A percentile compares a stretch with the other conserved stretches of the same genome.
phyloP scores from a whole-genome alignment of 768 basidiomycete species.

The Dacryopinax spathularia region DNA sequence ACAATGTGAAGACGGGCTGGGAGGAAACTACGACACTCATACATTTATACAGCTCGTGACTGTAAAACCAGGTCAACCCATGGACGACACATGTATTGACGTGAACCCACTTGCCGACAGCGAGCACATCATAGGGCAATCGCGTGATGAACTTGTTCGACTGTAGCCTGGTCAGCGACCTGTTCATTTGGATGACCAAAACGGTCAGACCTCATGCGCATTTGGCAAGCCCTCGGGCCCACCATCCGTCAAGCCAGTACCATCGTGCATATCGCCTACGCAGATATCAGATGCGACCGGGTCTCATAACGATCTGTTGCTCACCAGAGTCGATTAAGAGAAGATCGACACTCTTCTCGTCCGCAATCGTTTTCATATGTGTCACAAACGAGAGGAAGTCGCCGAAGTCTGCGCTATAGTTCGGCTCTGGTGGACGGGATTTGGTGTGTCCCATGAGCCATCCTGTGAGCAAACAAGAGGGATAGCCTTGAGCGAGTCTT shows the following conservation, averaged over 20 bases:
- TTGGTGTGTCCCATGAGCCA: constrained; percentile 81
- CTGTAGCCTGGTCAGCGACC: constrained; percentile 23
- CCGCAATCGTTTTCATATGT: constrained; percentile 65
- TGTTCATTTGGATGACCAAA: background rate
- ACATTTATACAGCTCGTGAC: constrained; percentile 67
- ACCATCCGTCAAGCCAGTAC: constrained; percentile 68
- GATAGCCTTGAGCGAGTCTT: background rate
- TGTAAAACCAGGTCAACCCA: constrained; percentile 15
- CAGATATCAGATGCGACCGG: background rate
- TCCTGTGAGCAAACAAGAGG: constrained; percentile 18
- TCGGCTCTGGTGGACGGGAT: constrained; percentile 53
- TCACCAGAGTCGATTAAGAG: constrained; percentile 52
- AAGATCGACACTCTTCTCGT: constrained; percentile 65
- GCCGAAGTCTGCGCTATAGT: constrained; percentile 60
- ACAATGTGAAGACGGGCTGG: constrained; percentile 11
- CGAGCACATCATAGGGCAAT: constrained; percentile 66
- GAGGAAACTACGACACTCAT: background rate
- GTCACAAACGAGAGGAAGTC: constrained; percentile 75
- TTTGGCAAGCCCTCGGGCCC: constrained; percentile 55
- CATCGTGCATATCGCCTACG: constrained; percentile 53
- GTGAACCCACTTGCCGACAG: constrained; percentile 62
- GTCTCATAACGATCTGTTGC: background rate
- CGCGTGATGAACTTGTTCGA: constrained; percentile 59
- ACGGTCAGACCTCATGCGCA: constrained; percentile 44
- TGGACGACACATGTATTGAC: background rate